phyloP scores from a whole-genome alignment of 1,284 basidiomycete species.

The Bondarzewia mesenterica region DNA sequence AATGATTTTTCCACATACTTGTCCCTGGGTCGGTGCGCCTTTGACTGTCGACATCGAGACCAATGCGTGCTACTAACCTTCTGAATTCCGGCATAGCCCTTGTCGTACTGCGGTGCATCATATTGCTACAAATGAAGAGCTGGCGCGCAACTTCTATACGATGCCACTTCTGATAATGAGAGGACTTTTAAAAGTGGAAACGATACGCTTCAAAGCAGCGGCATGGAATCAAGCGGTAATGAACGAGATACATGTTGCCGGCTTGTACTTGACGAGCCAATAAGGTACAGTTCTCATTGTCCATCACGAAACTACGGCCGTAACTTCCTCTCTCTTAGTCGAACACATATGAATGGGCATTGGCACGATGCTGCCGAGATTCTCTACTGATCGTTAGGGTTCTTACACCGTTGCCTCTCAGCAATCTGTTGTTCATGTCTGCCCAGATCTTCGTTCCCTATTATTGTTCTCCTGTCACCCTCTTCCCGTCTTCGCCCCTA shows the following conservation, averaged over 20 bases:
- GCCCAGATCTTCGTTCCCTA: not conserved
- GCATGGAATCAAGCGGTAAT: slow-evolving; percentile 28
- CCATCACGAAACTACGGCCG: not conserved
- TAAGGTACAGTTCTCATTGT: not conserved
- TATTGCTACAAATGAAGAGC: slow-evolving; percentile 39
- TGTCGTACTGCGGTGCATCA: slow-evolving; percentile 47
- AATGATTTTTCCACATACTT: slow-evolving; percentile 47
- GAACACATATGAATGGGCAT: not conserved
- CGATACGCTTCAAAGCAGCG: slow-evolving; percentile 46
- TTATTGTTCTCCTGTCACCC: not conserved
- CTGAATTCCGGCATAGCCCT: slow-evolving; percentile 23
- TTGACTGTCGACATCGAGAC: no score
- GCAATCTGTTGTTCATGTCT: not conserved
- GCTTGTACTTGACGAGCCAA: no score
- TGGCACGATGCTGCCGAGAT: not conserved
- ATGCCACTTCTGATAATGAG: slow-evolving; percentile 40
- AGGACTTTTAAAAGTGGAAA: slow-evolving; percentile 47
- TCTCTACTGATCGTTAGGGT: not conserved
- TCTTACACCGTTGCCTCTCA: not conserved
- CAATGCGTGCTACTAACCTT: no score
- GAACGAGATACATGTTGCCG: no score
- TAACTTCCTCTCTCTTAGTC: not conserved
- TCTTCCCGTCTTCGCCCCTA: not conserved
- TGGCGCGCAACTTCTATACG: slow-evolving; percentile 40
- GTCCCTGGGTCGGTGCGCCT: no score